phyloP scores from a whole-genome alignment of 2,329 filamentous ascomycete genomes.

The Penicillium frequentans region DNA sequence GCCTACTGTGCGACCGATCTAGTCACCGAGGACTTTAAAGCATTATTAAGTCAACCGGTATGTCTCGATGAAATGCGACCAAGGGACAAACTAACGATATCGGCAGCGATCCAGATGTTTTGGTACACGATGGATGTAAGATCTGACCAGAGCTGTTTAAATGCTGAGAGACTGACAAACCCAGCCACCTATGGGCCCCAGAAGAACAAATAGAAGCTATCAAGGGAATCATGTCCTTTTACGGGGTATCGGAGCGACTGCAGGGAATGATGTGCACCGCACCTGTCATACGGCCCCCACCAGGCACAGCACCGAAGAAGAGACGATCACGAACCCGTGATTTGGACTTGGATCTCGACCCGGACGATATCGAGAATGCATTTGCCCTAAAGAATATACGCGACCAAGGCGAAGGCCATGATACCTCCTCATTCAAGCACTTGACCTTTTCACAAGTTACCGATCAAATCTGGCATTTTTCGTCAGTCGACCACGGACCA shows the following conservation, averaged over 20 bases:
- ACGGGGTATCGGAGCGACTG: slow-evolving; percentile 68
- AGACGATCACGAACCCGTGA: slow-evolving; percentile 8
- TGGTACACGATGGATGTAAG: slow-evolving; percentile 70
- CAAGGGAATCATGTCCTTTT: slow-evolving; percentile 58
- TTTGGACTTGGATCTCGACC: slow-evolving; percentile 10
- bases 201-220: slow-evolving; percentile 59
- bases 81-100: not conserved
- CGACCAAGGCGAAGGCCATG: slow-evolving; percentile 20
- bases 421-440: slow-evolving; percentile 28
- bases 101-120: slow-evolving; percentile 48
- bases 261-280: slow-evolving; percentile 63
- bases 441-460: slow-evolving; percentile 61
- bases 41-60: slow-evolving; percentile 36
- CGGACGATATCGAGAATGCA: slow-evolving; percentile 35
- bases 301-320: slow-evolving; percentile 17
- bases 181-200: slow-evolving; percentile 69
- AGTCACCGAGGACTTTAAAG: slow-evolving; percentile 33
- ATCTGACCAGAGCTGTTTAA: not conserved
- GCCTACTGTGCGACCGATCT: slow-evolving; percentile 43
- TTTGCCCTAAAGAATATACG: slow-evolving; percentile 22
- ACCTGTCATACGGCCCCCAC: slow-evolving; percentile 40
- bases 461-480: slow-evolving; percentile 73
- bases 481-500: slow-evolving; percentile 67
- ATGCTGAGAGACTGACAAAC: not conserved
- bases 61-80: slow-evolving; percentile 2